Base-by-base conservation (phyloP, 345 rosid species). In the Bruguiera parviflora region DNA sequence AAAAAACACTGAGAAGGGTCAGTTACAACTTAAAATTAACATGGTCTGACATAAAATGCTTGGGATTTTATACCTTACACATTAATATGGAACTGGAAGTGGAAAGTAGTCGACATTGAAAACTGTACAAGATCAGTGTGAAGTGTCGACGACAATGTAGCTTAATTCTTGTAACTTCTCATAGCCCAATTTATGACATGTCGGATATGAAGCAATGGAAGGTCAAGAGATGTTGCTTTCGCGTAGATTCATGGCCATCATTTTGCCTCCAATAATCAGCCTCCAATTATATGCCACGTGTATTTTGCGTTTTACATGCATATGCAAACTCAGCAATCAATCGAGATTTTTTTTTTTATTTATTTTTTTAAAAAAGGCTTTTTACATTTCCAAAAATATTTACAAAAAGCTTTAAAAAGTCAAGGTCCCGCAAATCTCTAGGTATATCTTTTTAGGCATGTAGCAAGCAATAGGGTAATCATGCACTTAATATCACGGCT, bases 151-250 rank as follows among this genome's bases (percentile, higher is more conserved):
- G 27, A 22, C 58, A 55, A 53, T 9, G 6, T 10, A 55, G 58
- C 27, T 55, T 22, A 55, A 55, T 22, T 53, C 25, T 22, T 22
- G 16, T 8, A 55, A 55, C 27, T 25, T 22, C 58, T 22, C 58
- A 9, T 8, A 22, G 11, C 58, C 27, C 24, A n/a, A 21, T 33
- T 11, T 35, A 61, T 3, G 49, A 37, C 49, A 21, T 61, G 58
- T 62, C 69, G 58, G 71, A 16, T 60, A 53, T 21, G 5, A 59
- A 5, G 29, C 43, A 51, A 2, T 0, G 1, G 33, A 46, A 1
- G 65, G 39, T 8, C 22, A 35, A 21, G 77, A 49, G 51, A 64
- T 62, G 29, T 65, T 53, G 63, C 74, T 61, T 39, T 75, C 74
- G 18, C 19, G 7, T 39, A 61, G 63, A 61, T 53, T 39, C 7